These are phyloP conservation scores for Proteromonas lacertae DNA, from an alignment of 352 stramenopile species.

Conservation along the genomic window DNA sequence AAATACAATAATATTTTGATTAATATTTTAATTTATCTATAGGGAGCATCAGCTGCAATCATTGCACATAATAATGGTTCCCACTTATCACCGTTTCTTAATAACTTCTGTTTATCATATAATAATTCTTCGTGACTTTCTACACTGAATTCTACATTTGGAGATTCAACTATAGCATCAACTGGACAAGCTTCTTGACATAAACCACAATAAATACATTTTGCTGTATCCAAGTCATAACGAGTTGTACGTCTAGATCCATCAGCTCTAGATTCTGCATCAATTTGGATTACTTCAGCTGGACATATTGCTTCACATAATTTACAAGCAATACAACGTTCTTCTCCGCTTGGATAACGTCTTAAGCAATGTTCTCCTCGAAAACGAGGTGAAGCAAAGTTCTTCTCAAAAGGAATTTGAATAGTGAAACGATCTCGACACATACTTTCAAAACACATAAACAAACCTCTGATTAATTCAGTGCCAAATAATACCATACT, in stretches of 20 bases:
- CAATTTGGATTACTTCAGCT: conserved; percentile 93
- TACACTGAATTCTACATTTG: conserved; percentile 97
- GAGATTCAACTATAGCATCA: conserved; percentile 96
- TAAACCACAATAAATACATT: conserved; percentile 91
- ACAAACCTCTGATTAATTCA: conserved; percentile 40
- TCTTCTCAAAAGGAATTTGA: conserved; percentile 97
- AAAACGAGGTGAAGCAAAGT: conserved; percentile 63
- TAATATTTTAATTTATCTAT: too few relatives aligned
- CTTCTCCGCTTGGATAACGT: conserved; percentile 91
- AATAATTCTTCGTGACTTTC: conserved; percentile 96
- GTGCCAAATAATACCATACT: conserved; percentile 51
- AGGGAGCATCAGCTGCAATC: too few relatives aligned
- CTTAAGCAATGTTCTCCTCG: conserved; percentile 86
- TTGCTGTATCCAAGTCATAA: conserved; percentile 99
- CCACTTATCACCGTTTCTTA: conserved; percentile 98
- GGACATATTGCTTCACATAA: conserved; percentile 97
- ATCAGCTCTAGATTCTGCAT: conserved; percentile 80
- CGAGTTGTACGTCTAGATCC: conserved; percentile 82
- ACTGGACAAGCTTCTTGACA: conserved; percentile 74
- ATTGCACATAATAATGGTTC: too few relatives aligned
- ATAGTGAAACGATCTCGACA: conserved; percentile 68
- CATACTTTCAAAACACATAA: conserved; percentile 23
- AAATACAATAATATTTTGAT: too few relatives aligned
- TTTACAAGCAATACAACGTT: conserved; percentile 98
- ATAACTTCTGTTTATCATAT: conserved; percentile 99